Evolutionary conservation across 352 stramenopile species (phyloP), one percentile per base, ranked within the genome.

Genomic region (Halophytophthora polymorphica): DNA sequence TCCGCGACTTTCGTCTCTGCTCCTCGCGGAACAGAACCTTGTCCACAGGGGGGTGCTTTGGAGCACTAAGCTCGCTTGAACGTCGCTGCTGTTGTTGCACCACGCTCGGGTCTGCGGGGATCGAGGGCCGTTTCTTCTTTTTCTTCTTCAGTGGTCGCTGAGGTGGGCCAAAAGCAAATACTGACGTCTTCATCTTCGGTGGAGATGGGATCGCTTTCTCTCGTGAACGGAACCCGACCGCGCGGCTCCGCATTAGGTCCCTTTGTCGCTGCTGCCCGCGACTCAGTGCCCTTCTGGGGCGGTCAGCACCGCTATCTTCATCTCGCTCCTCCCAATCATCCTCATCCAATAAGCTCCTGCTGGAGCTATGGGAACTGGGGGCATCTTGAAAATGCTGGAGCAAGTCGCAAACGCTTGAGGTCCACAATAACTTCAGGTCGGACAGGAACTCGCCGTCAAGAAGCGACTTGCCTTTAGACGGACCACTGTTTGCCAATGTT

Each of bases 201-300:
- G 77, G 77, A 0, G 77, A 88, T 1, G 75, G 73, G 2, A 74
- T 66, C 6, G 75, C 77, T 49, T 90, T 90, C 13, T 50, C 62
- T 44, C 80, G 70, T 2, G 80, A 86, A 17, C 77, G 73, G 43
- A 81, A 82, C 0, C 61, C 71, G 19, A 88, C 51, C 4, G 72
- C 71, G n/a, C 69, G 72, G 50, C 77, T 89, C 41, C 83, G 66
- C 2, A 85, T 53, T 51, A 89, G 79, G 28, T 93, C 83, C 41
- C 77, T 82, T 28, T 84, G 66, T 11, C 75, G 71, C 35, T 93
- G 83, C 22, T 87, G 61, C 18, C 81, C 63, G 38, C 78, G 64
- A 25, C 63, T 86, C 0, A 84, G 50, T 3, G 48, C 57, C 14
- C 76, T 83, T 15, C 52, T 57, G 11, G 43, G 47, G 3, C 64